phyloP scores from a whole-genome alignment of 345 rosid genomes.

The Salix viminalis region DNA sequence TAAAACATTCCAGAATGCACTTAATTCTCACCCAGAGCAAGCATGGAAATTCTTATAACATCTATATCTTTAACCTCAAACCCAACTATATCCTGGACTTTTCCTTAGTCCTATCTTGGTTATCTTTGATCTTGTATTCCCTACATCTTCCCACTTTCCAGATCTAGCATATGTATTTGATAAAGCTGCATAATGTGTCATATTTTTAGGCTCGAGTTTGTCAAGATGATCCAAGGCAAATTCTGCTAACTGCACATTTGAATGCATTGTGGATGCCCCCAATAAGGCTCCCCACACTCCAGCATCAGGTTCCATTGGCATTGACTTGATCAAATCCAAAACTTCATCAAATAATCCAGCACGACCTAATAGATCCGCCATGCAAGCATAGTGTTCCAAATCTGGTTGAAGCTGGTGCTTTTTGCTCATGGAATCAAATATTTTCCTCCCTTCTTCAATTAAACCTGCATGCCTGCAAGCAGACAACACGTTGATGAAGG shows the following conservation, averaged over 20 bases:
- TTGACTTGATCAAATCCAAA: conserved; percentile 33
- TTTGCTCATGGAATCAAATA: conserved; percentile 45
- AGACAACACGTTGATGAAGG: conserved; percentile 50
- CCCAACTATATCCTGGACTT: conserved; percentile 54
- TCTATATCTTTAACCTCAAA: conserved; percentile 17
- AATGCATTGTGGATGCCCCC: conserved; percentile 49
- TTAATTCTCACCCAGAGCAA: conserved; percentile 2
- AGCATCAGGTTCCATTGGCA: conserved; percentile 54
- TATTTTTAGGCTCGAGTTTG: conserved; percentile 52
- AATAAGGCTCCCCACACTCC: conserved; percentile 63
- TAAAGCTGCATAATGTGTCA: conserved; percentile 37
- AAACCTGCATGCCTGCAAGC: conserved; percentile 65
- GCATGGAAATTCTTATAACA: neutral
- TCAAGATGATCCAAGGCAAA: conserved; percentile 42
- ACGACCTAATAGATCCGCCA: conserved; percentile 62
- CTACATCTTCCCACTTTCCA: conserved; percentile 39
- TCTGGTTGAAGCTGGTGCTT: conserved; percentile 29
- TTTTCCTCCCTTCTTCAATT: conserved; percentile 46
- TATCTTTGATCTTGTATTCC: conserved; percentile 29
- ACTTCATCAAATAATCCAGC: conserved; percentile 52
- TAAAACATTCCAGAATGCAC: too few species aligned
- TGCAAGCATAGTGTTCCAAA: conserved; percentile 53
- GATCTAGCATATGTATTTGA: conserved; percentile 38
- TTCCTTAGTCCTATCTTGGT: conserved; percentile 33
- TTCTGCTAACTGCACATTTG: conserved; percentile 46